Conservation (phyloP, 352 stramenopile genomes). For the Pythium plurisporium region DNA sequence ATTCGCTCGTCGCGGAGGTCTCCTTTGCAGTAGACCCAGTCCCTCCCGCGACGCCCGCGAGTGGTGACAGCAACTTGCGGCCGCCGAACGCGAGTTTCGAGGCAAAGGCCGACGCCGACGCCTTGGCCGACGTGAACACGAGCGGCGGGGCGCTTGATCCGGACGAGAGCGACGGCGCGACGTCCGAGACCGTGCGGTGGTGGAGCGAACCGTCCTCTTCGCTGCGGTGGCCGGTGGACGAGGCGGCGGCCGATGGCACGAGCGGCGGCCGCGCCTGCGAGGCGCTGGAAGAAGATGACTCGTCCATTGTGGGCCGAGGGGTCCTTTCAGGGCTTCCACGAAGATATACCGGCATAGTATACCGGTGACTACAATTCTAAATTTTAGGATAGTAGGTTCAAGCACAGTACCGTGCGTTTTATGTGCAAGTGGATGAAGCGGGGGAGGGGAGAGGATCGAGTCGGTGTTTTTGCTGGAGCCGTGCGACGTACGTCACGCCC, state of each 20-base stretch:
- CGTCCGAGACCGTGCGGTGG: conserved; percentile 20
- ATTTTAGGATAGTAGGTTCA: not conserved
- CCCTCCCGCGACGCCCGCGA: conserved; percentile 17
- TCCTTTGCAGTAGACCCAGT: not conserved
- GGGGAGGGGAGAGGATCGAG: not conserved
- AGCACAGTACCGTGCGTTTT: not conserved
- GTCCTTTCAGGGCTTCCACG: conserved; percentile 5
- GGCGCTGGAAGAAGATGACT: not conserved
- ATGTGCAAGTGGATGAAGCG: conserved; percentile 6
- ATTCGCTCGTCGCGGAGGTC: too few relatives aligned
- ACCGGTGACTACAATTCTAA: not conserved
- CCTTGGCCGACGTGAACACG: conserved; percentile 30
- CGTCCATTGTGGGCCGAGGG: not conserved
- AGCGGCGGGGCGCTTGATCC: conserved; percentile 31
- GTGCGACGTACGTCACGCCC: conserved; percentile 2
- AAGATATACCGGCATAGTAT: not conserved
- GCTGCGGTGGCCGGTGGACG: not conserved
- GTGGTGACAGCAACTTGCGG: conserved; percentile 49
- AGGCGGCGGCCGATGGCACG: not conserved
- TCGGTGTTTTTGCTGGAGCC: not conserved
- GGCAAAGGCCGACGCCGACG: conserved; percentile 38
- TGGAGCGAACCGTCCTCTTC: conserved; percentile 18
- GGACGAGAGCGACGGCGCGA: conserved; percentile 17
- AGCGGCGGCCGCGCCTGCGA: not conserved
- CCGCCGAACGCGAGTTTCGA: conserved; percentile 54